Conservation (phyloP, 176 grass and related monocot genomes). For the Cymbopogon citratus region DNA sequence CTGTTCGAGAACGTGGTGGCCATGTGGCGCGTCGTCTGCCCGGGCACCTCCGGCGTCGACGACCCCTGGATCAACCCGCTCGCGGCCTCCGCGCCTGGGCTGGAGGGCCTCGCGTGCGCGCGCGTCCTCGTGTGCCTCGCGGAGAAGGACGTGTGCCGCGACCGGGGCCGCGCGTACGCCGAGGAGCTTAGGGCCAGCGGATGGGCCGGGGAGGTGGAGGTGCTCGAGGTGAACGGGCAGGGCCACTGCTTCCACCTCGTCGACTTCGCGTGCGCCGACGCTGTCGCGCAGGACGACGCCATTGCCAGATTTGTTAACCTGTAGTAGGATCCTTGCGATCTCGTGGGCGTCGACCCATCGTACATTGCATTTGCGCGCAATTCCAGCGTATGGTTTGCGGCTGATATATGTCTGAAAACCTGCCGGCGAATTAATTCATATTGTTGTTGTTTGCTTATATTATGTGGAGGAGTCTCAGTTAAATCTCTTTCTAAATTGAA, state of each 20-base stretch:
- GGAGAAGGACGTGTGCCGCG: constrained; percentile 38
- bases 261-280: constrained; percentile 38
- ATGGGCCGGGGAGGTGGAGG: constrained; percentile 41
- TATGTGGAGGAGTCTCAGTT: no score
- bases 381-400: neutral
- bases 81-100: constrained; percentile 26
- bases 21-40: constrained; percentile 49
- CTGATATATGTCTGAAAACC: neutral
- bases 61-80: constrained; percentile 52
- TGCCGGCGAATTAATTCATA: neutral
- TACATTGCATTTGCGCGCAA: neutral
- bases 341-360: neutral
- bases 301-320: constrained; percentile 42
- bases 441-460: no score
- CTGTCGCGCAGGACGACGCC: constrained; percentile 37
- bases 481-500: no score
- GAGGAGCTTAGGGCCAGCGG: constrained; percentile 33
- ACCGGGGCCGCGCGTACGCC: constrained; percentile 42
- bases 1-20: constrained; percentile 27
- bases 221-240: constrained; percentile 36
- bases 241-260: constrained; percentile 45
- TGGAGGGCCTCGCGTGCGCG: constrained; percentile 26
- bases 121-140: constrained; percentile 50
- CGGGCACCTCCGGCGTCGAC: constrained; percentile 30
- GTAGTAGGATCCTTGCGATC: constrained; percentile 16